These are phyloP conservation scores for Tetradesmus obliquus DNA, from an alignment of 139 green algal genomes.

Conservation along the genomic window DNA sequence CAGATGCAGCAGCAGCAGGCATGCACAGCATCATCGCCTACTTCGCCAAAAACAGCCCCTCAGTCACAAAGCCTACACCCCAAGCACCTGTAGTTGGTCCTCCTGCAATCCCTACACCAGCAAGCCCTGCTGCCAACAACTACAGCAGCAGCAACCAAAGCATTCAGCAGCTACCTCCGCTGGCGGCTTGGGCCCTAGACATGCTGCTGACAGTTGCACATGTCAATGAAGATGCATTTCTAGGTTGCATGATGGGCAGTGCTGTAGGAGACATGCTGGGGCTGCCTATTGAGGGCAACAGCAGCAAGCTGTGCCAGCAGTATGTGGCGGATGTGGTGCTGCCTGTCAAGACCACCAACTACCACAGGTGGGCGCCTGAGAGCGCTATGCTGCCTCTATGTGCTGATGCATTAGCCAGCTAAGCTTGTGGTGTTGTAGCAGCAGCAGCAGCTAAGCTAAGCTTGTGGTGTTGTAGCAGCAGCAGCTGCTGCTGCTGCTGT, in stretches of 20 bases:
- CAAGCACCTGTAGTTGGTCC: not conserved
- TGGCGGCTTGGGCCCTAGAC: not conserved
- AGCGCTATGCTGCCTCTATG: too few relatives aligned
- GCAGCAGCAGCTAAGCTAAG: too few relatives aligned
- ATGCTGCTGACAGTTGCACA: not conserved
- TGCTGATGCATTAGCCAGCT: too few relatives aligned
- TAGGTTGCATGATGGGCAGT: not conserved
- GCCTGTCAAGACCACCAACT: not conserved
- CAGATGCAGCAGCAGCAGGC: conserved; percentile 10
- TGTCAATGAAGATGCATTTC: not conserved
- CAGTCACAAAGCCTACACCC: not conserved
- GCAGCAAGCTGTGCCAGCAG: not conserved
- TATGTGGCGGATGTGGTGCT: not conserved
- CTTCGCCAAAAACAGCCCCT: not conserved
- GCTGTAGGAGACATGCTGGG: not conserved
- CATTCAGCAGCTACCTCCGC: not conserved
- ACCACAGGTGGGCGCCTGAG: not conserved
- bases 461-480: too few relatives aligned
- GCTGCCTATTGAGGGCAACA: not conserved
- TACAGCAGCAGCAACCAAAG: not conserved
- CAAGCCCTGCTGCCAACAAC: not conserved
- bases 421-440: too few relatives aligned
- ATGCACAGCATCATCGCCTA: not conserved
- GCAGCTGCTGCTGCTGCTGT: too few relatives aligned
- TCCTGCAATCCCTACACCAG: not conserved